A percentile compares a stretch with the other conserved stretches of the same genome.
These are phyloP conservation scores for Juncus effusus DNA, from an alignment of 176 grass and related monocot species.

Conservation along the genomic window DNA sequence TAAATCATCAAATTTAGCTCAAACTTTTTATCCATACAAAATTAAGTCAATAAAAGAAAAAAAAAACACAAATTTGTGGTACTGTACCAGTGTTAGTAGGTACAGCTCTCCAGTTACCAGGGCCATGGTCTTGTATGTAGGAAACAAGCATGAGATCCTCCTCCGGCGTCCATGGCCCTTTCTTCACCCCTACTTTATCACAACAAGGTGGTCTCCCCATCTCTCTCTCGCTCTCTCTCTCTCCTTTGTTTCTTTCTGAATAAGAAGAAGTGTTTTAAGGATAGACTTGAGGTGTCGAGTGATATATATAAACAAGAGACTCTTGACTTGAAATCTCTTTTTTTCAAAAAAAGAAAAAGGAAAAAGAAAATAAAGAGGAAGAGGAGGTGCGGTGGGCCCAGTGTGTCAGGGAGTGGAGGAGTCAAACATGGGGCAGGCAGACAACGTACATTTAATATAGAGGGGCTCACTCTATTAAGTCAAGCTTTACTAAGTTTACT, in stretches of 20 bases:
- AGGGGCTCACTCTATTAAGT: background rate
- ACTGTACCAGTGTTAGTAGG: constrained; percentile 52
- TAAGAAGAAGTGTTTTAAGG: constrained; percentile 2
- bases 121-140: constrained; percentile 63
- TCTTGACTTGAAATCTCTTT: constrained; percentile 6
- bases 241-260: background rate
- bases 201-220: constrained; percentile 73
- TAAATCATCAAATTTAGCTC: background rate
- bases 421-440: constrained; percentile 5
- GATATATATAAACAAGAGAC: background rate
- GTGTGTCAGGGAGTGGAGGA: constrained; percentile 1
- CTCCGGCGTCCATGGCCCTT: constrained; percentile 77
- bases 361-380: background rate
- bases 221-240: background rate
- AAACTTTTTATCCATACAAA: background rate
- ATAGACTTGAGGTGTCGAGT: constrained; percentile 4
- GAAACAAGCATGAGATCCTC: constrained; percentile 75
- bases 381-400: background rate
- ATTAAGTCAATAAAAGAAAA: background rate
- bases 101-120: constrained; percentile 69
- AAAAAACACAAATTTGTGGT: too few relatives aligned
- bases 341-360: background rate
- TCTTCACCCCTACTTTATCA: constrained; percentile 58
- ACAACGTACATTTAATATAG: constrained; percentile 11
- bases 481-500: too few relatives aligned